Base-by-base conservation (phyloP, 73 alveolate genomes). In the Paramecium primaurelia region DNA sequence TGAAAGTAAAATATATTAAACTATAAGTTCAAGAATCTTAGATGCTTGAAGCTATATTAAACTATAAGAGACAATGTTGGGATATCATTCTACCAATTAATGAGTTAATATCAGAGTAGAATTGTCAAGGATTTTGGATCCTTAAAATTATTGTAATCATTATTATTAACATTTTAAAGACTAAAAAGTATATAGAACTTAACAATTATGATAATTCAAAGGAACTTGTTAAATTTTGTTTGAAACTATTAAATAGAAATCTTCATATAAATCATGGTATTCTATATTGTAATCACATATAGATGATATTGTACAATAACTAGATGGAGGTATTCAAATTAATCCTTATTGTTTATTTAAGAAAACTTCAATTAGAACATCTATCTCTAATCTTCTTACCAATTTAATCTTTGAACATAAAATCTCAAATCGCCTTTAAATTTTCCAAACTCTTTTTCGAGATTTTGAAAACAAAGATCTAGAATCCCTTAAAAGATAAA, bases 101-200 rank as follows among this genome's bases (percentile, higher is more conserved):
- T 64, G 45, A 64, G 49, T 34, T 64, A 12, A n/a, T 28, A 25
- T 28, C 47, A 64, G 84, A 64, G 84, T 26, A 10, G 26, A 64
- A 12, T 32, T 32, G 28, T 28, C 51, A 64, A 32, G 84, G 84
- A 32, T 28, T 64, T 64, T 20, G 47, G 47, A 37, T 36, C 2
- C 87, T 73, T 3, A 32, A 73, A 40, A 34, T 73, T 9, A 8
- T 36, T 40, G 58, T 37, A 73, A 73, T 16, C 10, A 6, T 5
- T 37, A 71, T 34, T 64, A 1, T 34, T 38, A 30, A 34, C 45
- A 5, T 59, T 37, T 60, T 22, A 22, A 54, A 59, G 88, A 71
- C 58, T 73, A 44, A 85, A 89, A 58, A 45, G 71, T 45, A 34
- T 60, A 34, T 25, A 84, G 88, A 58, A 68, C 77, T 37, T 80